A percentile compares a stretch with the other conserved stretches of the same genome.
Evolutionary conservation across 106 monocot species (phyloP).

Genomic region (Triglochin maritima): DNA sequence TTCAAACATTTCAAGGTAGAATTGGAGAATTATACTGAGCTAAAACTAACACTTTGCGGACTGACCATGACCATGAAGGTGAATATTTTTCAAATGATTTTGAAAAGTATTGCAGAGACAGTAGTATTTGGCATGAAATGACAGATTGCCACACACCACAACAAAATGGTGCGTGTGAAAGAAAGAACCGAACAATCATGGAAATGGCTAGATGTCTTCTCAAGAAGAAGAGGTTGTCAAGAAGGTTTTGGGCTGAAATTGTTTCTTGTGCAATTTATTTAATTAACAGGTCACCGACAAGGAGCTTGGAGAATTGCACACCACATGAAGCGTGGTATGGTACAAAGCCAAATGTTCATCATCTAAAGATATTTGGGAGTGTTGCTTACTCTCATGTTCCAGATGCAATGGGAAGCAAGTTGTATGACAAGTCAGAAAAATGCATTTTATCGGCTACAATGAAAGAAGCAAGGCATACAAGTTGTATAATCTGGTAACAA

Average conservation of each 20-base stretch:
- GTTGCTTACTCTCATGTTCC: not conserved
- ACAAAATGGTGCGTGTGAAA: not conserved
- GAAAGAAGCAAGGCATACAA: not conserved
- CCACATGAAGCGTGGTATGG: not conserved
- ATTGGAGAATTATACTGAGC: not conserved
- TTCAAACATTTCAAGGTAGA: constrained; percentile 11
- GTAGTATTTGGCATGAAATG: not conserved
- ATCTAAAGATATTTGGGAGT: constrained; percentile 1
- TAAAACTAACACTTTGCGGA: not conserved
- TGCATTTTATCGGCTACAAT: constrained; percentile 3
- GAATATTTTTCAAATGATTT: not conserved
- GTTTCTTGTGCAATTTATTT: not conserved
- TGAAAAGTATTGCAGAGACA: not conserved
- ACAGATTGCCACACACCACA: not conserved
- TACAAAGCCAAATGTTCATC: not conserved
- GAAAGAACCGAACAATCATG: constrained; percentile 1
- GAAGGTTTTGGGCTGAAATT: not conserved
- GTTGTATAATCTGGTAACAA: not conserved
- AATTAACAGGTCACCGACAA: constrained; percentile 6
- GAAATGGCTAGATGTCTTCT: constrained; percentile 9
- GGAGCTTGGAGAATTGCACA: not conserved
- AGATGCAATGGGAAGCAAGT: constrained; percentile 1
- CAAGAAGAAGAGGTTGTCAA: not conserved
- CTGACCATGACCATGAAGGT: not conserved
- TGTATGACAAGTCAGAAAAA: not conserved